These are phyloP conservation scores for Stagonosporopsis vannaccii DNA, from an alignment of 2,329 filamentous ascomycete genomes.

Conservation along the genomic window DNA sequence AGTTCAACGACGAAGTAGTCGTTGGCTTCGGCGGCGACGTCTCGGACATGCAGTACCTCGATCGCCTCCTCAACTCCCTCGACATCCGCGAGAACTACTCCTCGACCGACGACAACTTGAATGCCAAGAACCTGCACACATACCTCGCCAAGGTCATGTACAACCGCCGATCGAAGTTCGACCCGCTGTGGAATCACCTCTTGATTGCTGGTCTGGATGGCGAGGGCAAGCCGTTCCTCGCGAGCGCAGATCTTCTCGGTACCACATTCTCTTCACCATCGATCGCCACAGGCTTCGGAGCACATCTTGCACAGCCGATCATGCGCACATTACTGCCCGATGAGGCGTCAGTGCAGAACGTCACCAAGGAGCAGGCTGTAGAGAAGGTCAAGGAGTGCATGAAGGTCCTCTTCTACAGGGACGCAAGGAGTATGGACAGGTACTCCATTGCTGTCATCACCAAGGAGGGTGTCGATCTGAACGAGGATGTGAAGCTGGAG, in stretches of 20 bases:
- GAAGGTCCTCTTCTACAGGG: conserved; percentile 98
- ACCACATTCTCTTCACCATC: conserved; percentile 89
- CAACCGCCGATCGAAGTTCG: conserved; percentile 91
- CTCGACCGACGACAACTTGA: conserved; percentile 65
- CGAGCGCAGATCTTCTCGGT: conserved; percentile 87
- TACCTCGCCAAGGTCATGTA: conserved; percentile 97
- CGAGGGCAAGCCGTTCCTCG: conserved; percentile 84
- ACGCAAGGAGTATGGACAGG: conserved; percentile 87
- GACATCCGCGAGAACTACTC: conserved; percentile 89
- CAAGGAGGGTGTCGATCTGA: conserved; percentile 82
- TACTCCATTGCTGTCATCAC: conserved; percentile 93
- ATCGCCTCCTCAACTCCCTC: conserved; percentile 86
- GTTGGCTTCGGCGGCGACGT: conserved; percentile 97
- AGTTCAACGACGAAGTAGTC: conserved; percentile 83
- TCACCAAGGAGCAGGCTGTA: conserved; percentile 81
- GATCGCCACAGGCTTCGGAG: conserved; percentile 91
- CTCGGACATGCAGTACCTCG: conserved; percentile 98
- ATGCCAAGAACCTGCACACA: conserved; percentile 93
- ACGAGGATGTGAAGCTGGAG: conserved; percentile 87
- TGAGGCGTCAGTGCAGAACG: conserved; percentile 74
- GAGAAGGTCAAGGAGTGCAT: conserved; percentile 88
- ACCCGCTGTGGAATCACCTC: conserved; percentile 96
- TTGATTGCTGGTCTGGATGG: conserved; percentile 85
- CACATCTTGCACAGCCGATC: conserved; percentile 91
- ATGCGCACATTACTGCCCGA: conserved; percentile 84